Conservation (phyloP, 192 early-diverging fungal species). For the Coemansia sp. region DNA sequence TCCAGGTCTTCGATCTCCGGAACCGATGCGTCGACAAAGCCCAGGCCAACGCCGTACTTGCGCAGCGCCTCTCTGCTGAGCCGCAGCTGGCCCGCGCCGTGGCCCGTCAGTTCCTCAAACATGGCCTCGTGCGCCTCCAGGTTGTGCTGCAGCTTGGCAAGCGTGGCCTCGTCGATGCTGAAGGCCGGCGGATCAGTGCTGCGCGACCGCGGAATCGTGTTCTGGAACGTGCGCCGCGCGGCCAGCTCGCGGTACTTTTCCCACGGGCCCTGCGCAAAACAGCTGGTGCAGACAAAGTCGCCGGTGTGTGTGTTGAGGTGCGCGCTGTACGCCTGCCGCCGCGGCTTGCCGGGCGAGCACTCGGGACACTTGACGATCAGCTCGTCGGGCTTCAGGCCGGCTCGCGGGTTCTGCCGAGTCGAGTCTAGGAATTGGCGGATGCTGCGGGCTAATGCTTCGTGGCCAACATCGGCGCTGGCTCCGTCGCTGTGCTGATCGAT, state of each 20-base stretch:
- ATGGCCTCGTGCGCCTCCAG: conserved; percentile 44
- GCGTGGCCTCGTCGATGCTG: conserved; percentile 35
- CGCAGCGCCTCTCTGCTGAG: conserved; percentile 40
- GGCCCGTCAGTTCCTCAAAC: conserved; percentile 38
- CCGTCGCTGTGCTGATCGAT: background rate
- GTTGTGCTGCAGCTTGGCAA: conserved; percentile 20
- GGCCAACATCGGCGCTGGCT: background rate
- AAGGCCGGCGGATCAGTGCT: conserved; percentile 26
- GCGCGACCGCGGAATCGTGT: conserved; percentile 31
- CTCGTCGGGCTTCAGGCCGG: conserved; percentile 50
- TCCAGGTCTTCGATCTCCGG: conserved; percentile 31
- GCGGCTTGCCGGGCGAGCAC: conserved; percentile 52
- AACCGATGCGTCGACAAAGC: conserved; percentile 32
- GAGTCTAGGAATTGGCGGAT: conserved; percentile 43
- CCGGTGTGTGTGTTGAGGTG: conserved; percentile 55
- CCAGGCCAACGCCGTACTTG: conserved; percentile 54
- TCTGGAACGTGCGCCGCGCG: conserved; percentile 35
- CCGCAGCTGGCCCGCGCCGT: conserved; percentile 32
- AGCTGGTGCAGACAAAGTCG: conserved; percentile 57
- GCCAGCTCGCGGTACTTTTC: conserved; percentile 56
- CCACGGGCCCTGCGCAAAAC: conserved; percentile 58
- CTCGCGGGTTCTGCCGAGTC: conserved; percentile 50
- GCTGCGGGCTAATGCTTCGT: conserved; percentile 19
- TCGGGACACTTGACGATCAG: conserved; percentile 52
- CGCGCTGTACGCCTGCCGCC: conserved; percentile 56